phyloP scores from a whole-genome alignment of 2,329 filamentous ascomycete genomes.

The Atkinsonella texensis region DNA sequence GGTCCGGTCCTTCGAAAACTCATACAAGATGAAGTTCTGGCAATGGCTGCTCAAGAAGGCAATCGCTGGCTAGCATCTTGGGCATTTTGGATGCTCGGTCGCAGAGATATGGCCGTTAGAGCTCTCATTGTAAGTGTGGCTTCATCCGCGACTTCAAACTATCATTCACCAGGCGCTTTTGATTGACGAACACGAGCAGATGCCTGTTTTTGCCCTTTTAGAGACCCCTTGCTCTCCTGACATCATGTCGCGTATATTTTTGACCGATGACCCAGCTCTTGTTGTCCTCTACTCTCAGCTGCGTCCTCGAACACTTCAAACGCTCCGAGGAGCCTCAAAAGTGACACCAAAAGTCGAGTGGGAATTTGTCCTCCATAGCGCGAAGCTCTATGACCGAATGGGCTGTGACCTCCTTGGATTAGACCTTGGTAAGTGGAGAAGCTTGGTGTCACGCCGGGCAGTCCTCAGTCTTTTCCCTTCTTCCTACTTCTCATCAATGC shows the following conservation, averaged over 20 bases:
- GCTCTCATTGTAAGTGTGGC: slow-evolving; percentile 56
- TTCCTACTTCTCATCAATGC: not conserved
- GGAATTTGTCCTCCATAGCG: slow-evolving; percentile 81
- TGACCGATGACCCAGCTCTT: slow-evolving; percentile 83
- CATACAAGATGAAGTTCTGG: slow-evolving; percentile 68
- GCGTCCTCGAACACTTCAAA: slow-evolving; percentile 69
- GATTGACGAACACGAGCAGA: slow-evolving; percentile 32
- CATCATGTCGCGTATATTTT: slow-evolving; percentile 64
- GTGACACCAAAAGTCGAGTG: slow-evolving; percentile 70
- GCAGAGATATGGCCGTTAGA: slow-evolving; percentile 72
- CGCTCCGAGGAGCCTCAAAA: slow-evolving; percentile 72
- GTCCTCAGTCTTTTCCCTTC: not conserved
- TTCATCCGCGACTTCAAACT: not conserved
- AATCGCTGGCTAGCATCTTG: slow-evolving; percentile 92
- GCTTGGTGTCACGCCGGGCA: not conserved
- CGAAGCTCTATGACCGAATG: slow-evolving; percentile 77
- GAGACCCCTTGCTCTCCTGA: slow-evolving; percentile 56
- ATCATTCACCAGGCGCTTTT: not conserved
- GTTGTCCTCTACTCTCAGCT: slow-evolving; percentile 81
- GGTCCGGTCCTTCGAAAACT: slow-evolving; percentile 62
- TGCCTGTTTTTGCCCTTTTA: slow-evolving; percentile 64
- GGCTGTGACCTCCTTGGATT: slow-evolving; percentile 84
- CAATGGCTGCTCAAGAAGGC: slow-evolving; percentile 64
- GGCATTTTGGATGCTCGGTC: slow-evolving; percentile 85
- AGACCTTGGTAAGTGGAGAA: slow-evolving; percentile 52